Evolutionary conservation across 331 rosid genomes (phyloP).

Genomic region (Phaseolus coccineus): DNA sequence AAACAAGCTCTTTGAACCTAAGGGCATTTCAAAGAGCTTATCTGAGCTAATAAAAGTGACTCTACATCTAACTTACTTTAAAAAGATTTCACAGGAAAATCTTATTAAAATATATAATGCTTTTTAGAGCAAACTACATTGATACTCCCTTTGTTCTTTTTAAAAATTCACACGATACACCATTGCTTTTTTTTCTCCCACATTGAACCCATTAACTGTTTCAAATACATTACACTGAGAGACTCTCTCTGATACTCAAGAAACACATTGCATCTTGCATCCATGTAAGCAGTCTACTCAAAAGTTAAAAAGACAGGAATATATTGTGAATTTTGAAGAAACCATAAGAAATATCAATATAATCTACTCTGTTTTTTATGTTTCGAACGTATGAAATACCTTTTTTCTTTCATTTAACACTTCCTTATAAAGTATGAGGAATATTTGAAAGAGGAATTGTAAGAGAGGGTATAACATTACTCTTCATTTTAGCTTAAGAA

Average conservation of each 20-base stretch:
- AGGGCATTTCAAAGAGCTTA: not conserved
- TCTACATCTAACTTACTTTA: not conserved
- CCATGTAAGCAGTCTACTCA: not conserved
- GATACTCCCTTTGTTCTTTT: not conserved
- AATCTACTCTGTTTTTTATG: not conserved
- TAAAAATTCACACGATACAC: not conserved
- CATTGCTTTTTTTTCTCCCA: not conserved
- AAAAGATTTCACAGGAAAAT: not conserved
- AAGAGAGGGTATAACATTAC: not conserved
- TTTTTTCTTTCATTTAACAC: not conserved
- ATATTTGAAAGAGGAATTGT: not conserved
- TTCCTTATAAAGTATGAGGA: not conserved
- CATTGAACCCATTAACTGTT: not conserved
- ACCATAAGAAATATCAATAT: not conserved
- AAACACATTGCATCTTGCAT: not conserved
- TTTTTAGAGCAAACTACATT: not conserved
- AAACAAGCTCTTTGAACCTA: not conserved
- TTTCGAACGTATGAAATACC: not conserved
- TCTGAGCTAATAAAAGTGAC: not conserved
- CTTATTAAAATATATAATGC: not conserved
- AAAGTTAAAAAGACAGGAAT: not conserved
- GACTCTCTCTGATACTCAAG: not conserved
- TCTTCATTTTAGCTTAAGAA: not conserved
- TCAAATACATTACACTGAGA: not conserved
- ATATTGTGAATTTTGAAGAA: not conserved